phyloP scores from a whole-genome alignment of 1,139 yeast species.

The Kluyveromyces marxianus region DNA sequence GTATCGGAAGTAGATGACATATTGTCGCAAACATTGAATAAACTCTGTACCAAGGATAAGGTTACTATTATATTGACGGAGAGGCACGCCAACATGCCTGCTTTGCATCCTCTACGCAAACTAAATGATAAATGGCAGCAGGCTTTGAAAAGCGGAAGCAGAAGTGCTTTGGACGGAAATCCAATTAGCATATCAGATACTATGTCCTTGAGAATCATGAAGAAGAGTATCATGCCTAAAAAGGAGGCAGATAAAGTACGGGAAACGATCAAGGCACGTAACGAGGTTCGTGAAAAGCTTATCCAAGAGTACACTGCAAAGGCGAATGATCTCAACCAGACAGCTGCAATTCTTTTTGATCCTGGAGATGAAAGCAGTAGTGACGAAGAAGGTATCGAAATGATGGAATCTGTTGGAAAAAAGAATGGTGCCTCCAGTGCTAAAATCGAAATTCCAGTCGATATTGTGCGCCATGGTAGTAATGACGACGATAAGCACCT shows the following conservation, averaged over 20 bases:
- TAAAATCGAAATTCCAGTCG: slow-evolving; percentile 34
- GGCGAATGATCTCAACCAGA: slow-evolving; percentile 11
- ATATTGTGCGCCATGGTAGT: slow-evolving; percentile 52
- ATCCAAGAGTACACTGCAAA: slow-evolving; percentile 18
- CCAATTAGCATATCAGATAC: slow-evolving; percentile 17
- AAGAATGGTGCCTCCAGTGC: slow-evolving; percentile 7
- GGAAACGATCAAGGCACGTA: slow-evolving; percentile 37
- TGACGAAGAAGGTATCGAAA: slow-evolving; percentile 31
- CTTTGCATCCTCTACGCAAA: slow-evolving; percentile 13
- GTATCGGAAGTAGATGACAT: slow-evolving; percentile 59
- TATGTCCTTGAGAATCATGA: slow-evolving; percentile 12
- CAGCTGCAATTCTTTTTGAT: slow-evolving; percentile 8
- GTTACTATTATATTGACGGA: slow-evolving; percentile 74
- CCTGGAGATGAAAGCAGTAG: slow-evolving; percentile 29
- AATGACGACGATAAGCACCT: slow-evolving; percentile 54
- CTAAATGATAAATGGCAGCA: slow-evolving; percentile 54
- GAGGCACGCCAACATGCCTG: slow-evolving; percentile 24
- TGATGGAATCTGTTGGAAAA: slow-evolving; percentile 13
- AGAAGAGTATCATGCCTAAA: slow-evolving; percentile 39
- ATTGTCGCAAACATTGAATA: slow-evolving; percentile 34
- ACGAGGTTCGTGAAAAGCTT: slow-evolving; percentile 27
- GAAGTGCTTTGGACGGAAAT: slow-evolving; percentile 31
- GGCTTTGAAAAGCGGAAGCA: slow-evolving; percentile 34
- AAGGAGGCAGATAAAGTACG: slow-evolving; percentile 44
- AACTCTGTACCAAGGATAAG: slow-evolving; percentile 54